Base-by-base conservation (phyloP, 805 yeast genomes). In the Ogataea parapolymorpha region DNA sequence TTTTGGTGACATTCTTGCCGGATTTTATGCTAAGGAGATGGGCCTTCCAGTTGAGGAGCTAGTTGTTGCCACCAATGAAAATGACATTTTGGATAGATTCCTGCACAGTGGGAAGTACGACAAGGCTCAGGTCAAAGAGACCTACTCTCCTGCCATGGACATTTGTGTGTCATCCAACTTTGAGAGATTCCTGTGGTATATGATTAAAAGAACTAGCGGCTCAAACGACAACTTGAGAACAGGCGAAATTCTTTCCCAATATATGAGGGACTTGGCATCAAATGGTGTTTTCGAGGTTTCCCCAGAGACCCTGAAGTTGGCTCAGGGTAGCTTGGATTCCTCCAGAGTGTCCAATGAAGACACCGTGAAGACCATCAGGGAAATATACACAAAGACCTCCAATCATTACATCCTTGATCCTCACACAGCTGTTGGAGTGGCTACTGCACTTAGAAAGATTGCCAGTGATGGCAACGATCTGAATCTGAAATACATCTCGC, bases 141-240 rank as follows among this genome's bases (percentile, higher is more conserved):
- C 98, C 10, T 70, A 81, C 55, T 87, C 97, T 2, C 99, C 99
- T 49, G 99, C 99, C 32, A 93, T 93, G 99, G 99, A 93, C 65
- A 93, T 93, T 57, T 77, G 88, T 55, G 87, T 93, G 43, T 88
- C 97, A 13, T 85, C 96, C 20, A 93, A 93, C 67, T 93, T 93
- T 59, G 99, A 93, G 72, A 84, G 99, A 67, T 79, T 90, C 61
- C 72, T 93, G 53, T 93, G 99, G 99, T 89, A 86, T 61, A 76
- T 90, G 61, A 85, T 90, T 20, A 80, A 90, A 62, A 82, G 85
- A 55, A 74, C 83, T 41, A 71, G 74, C 30, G 79, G 83, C 17
- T 65, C 61, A 27, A 72, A 75, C 44, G 80, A 80, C 52, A 75
- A 79, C 47, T 55, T 57, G 32, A 77, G 76, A 60, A 93, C 99